Base-by-base conservation (phyloP, 305 asterid species). In the Plantago lanceolata region DNA sequence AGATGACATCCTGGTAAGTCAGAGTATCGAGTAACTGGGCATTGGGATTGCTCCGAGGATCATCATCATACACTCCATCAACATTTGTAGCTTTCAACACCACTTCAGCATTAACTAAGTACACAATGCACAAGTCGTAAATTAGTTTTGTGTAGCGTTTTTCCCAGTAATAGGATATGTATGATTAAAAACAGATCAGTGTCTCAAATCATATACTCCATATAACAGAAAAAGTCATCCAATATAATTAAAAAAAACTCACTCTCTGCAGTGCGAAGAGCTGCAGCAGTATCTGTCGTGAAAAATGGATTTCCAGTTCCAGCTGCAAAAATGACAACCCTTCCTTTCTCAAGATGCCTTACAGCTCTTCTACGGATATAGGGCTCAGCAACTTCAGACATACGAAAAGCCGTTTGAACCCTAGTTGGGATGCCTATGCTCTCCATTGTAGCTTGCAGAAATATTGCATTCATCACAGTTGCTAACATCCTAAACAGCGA, bases 281-380 rank as follows among this genome's bases (percentile, higher is more conserved):
- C 97, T 16, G 98, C 98, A 48, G 98, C 98, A 69, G 97, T 93
- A 68, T 93, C 98, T n/a, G 98, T 93, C 16, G 98, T 89, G 90
- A 93, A 93, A 84, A 93, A 89, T 57, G 98, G 97, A 81, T 93
- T 93, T 43, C 97, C 97, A 57, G 97, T 93, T 60, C 97, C 98
- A 4, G 98, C 97, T 28, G 97, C 97, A 79, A 93, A 93, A 62
- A 93, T 93, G 19, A 93, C 98, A 19, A 93, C 98, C 59, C 98
- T 81, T 51, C 98, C 97, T 75, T 93, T 93, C 89, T 93, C 98
- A 33, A 93, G 75, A 87, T 87, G 98, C 81, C 97, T 75, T 57
- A 93, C 79, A 56, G 98, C 98, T 75, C 97, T 82, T 76, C 96
- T 82, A 28, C 97, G 84, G 74, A 87, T 89, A 68, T 93, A 93